Base-by-base conservation (phyloP, 2,329 filamentous ascomycete species). In the Alternaria postmessia region DNA sequence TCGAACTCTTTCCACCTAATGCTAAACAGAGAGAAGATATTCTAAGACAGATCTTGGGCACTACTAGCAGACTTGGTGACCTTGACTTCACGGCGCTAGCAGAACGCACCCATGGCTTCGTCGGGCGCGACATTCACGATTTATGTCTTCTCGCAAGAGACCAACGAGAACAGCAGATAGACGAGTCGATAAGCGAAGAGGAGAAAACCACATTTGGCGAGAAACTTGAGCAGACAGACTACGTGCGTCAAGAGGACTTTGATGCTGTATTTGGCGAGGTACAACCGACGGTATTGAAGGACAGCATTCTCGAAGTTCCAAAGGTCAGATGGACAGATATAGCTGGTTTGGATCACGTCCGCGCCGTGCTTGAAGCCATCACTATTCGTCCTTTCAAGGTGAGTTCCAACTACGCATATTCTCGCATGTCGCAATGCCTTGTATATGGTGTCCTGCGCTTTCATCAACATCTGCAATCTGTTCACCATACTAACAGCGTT, bases 311-410 rank as follows among this genome's bases (percentile, higher is more conserved):
- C 47, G 92, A 96, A 73, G 94, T 92, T 8, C 94, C 93, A 0
- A 93, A 91, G 14, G 89, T 96, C 28, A 86, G 86, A 76, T 98
- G 93, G 93, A 84, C 86, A 49, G 92, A 97, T 71, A 94, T 98
- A 52, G 94, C 93, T 61, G 94, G 94, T 1, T 91, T 96, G 64
- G 87, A 90, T 44, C 83, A 86, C 41, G 88, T 96, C 63, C 96
- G 96, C 74, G 24, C 79, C 57, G 81, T 81, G 36, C 82, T 90
- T 26, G 83, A 85, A 64, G 81, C 85, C 58, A 86, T 86, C 16
- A 83, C 88, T 12, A 83, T 87, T 59, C 84, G 87, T 67, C 86
- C 87, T 6, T 80, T 88, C 52, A 86, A 83, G 77, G 84, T 85
- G 75, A 34, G 74, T 51, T 49, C 3, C 12, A 18, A n/a, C 16